phyloP scores from a whole-genome alignment of 164 flowering plant species.

The Aristolochia contorta region DNA sequence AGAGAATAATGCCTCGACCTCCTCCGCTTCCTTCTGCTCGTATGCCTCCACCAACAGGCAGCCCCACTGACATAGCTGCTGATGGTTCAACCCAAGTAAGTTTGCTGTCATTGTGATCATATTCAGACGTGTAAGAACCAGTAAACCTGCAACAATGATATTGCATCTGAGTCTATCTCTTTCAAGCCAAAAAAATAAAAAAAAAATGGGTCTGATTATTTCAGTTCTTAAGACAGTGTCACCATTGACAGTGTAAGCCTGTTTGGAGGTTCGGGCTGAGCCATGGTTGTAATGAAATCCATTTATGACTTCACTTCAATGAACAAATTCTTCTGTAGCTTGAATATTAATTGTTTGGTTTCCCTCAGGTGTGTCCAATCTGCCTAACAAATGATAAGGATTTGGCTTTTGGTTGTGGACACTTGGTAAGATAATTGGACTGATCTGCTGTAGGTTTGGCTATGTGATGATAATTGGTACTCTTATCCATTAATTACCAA shows the following conservation, averaged over 20 bases:
- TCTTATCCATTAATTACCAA: neutral
- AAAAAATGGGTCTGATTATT: no score
- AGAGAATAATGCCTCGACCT: constrained; percentile 41
- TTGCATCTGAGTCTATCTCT: no score
- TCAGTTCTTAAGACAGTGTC: no score
- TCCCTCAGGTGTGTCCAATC: constrained; percentile 30
- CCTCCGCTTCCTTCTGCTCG: constrained; percentile 40
- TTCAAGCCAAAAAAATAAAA: no score
- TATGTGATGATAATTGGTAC: neutral
- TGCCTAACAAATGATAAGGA: constrained; percentile 43
- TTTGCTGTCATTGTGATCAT: neutral
- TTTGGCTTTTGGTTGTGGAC: constrained; percentile 60
- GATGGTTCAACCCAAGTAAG: constrained; percentile 28
- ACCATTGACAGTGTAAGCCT: no score
- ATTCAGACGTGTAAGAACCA: no score
- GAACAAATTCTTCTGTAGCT: neutral
- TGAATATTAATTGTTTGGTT: constrained; percentile 1
- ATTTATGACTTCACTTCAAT: neutral
- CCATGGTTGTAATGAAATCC: no score
- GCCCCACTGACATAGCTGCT: constrained; percentile 9
- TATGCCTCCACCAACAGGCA: constrained; percentile 14
- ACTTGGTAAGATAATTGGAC: constrained; percentile 30
- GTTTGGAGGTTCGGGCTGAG: no score
- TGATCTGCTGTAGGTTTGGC: neutral
- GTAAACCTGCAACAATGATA: no score